Evolutionary conservation across 2,329 filamentous ascomycete species (phyloP).

Genomic region (Scopulariopsis brevicaulis): DNA sequence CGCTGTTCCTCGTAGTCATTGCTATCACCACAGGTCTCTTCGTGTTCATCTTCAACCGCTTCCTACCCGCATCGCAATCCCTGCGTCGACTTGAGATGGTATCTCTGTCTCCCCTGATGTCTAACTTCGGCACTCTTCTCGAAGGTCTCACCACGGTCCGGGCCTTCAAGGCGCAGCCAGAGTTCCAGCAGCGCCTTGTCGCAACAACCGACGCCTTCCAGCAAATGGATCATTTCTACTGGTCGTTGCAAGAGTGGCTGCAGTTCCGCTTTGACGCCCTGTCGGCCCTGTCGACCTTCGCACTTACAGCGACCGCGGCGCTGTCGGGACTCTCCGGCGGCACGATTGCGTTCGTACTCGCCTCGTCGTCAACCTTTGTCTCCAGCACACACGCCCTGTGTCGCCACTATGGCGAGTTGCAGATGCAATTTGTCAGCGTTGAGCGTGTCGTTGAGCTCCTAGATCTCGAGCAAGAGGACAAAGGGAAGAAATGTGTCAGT

Average conservation of each 20-base stretch:
- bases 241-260: slow-evolving; percentile 78
- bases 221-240: slow-evolving; percentile 94
- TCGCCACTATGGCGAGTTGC: slow-evolving; percentile 69
- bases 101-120: slow-evolving; percentile 77
- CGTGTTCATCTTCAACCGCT: slow-evolving; percentile 61
- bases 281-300: slow-evolving; percentile 62
- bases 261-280: slow-evolving; percentile 66
- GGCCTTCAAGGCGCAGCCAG: slow-evolving; percentile 66
- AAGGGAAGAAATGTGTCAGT: slow-evolving; percentile 40
- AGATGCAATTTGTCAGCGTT: slow-evolving; percentile 87
- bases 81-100: slow-evolving; percentile 81
- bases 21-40: slow-evolving; percentile 56
- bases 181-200: slow-evolving; percentile 73
- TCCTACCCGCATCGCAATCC: slow-evolving; percentile 74
- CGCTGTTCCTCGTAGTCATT: slow-evolving; percentile 64
- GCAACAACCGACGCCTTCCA: slow-evolving; percentile 79
- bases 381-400: slow-evolving; percentile 62
- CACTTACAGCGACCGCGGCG: slow-evolving; percentile 63
- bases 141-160: slow-evolving; percentile 80
- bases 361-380: slow-evolving; percentile 60
- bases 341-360: slow-evolving; percentile 72
- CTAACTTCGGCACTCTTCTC: slow-evolving; percentile 81
- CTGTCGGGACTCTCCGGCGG: slow-evolving; percentile 66
- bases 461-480: slow-evolving; percentile 63
- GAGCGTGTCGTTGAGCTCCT: slow-evolving; percentile 77